A percentile compares a stretch with the other conserved stretches of the same genome.
Evolutionary conservation across 1,139 yeast species (phyloP).

Genomic region (Candida labiduridarum): DNA sequence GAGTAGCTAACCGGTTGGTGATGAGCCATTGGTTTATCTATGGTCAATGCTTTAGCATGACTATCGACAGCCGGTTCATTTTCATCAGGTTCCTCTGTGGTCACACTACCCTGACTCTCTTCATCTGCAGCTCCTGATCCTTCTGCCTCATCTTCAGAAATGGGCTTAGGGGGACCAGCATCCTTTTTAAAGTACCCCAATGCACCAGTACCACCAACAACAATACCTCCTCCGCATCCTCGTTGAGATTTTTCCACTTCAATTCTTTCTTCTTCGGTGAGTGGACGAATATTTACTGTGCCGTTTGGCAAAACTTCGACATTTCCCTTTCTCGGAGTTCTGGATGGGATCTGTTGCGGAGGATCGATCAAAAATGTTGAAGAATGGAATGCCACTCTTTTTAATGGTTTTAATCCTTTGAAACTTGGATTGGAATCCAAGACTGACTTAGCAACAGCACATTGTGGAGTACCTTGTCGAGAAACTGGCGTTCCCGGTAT

Average conservation of each 20-base stretch:
- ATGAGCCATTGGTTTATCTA: slow-evolving; percentile 52
- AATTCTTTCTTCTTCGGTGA: slow-evolving; percentile 60
- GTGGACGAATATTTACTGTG: slow-evolving; percentile 58
- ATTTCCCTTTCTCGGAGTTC: slow-evolving; percentile 68
- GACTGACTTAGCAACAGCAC: slow-evolving; percentile 13
- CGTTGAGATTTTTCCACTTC: slow-evolving; percentile 46
- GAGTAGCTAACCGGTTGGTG: slow-evolving; percentile 29
- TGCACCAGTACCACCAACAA: slow-evolving; percentile 79
- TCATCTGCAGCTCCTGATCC: slow-evolving; percentile 17
- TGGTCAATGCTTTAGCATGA: slow-evolving; percentile 43
- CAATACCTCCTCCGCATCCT: slow-evolving; percentile 69
- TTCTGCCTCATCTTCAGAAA: slow-evolving; percentile 8
- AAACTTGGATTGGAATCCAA: slow-evolving; percentile 26
- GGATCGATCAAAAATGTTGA: slow-evolving; percentile 74
- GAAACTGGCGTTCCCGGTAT: slow-evolving; percentile 6
- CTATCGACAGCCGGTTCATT: slow-evolving; percentile 47
- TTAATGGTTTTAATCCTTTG: slow-evolving; percentile 45
- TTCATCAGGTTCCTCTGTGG: slow-evolving; percentile 25
- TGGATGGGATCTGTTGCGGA: slow-evolving; percentile 69
- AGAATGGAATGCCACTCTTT: slow-evolving; percentile 72
- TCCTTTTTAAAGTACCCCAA: slow-evolving; percentile 39
- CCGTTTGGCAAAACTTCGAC: slow-evolving; percentile 69
- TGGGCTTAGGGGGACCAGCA: slow-evolving; percentile 13
- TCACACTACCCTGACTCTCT: slow-evolving; percentile 9
- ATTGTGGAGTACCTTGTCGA: slow-evolving; percentile 1